A percentile compares a stretch with the other conserved stretches of the same genome.
phyloP scores from a whole-genome alignment of 371 early-diverging fungal species.

The Haplosporangium sp. region DNA sequence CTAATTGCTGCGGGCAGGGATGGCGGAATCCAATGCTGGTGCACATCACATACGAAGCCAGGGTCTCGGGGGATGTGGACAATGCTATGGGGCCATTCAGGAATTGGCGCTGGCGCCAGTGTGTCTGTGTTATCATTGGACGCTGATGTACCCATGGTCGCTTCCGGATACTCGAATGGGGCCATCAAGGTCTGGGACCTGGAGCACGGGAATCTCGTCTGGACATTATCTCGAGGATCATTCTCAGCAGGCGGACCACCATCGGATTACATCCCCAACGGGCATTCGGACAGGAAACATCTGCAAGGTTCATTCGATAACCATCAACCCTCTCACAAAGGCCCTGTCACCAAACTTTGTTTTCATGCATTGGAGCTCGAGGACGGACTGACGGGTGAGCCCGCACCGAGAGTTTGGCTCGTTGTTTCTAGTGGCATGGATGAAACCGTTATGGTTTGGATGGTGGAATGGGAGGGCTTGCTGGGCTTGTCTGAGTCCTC shows the following conservation, averaged over 20 bases:
- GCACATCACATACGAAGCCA: background rate
- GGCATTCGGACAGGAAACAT: conserved; percentile 6
- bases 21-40: conserved; percentile 51
- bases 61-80: conserved; percentile 11
- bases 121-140: conserved; percentile 29
- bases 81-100: conserved; percentile 28
- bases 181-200: conserved; percentile 52
- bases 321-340: conserved; percentile 46
- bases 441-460: conserved; percentile 54
- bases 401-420: conserved; percentile 50
- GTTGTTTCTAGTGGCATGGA: conserved; percentile 47
- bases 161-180: conserved; percentile 39
- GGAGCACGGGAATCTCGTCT: conserved; percentile 43
- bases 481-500: conserved; percentile 12
- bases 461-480: conserved; percentile 51
- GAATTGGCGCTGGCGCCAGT: conserved; percentile 11
- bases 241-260: background rate
- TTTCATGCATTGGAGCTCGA: conserved; percentile 51
- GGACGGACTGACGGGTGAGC: conserved; percentile 41
- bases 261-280: background rate
- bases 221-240: conserved; percentile 42
- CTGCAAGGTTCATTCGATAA: conserved; percentile 12
- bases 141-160: conserved; percentile 45
- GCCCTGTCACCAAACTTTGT: conserved; percentile 35
- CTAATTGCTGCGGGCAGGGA: conserved; percentile 41